Evolutionary conservation across 2,329 filamentous ascomycete species (phyloP).

Genomic region (Diaporthe longicolla): DNA sequence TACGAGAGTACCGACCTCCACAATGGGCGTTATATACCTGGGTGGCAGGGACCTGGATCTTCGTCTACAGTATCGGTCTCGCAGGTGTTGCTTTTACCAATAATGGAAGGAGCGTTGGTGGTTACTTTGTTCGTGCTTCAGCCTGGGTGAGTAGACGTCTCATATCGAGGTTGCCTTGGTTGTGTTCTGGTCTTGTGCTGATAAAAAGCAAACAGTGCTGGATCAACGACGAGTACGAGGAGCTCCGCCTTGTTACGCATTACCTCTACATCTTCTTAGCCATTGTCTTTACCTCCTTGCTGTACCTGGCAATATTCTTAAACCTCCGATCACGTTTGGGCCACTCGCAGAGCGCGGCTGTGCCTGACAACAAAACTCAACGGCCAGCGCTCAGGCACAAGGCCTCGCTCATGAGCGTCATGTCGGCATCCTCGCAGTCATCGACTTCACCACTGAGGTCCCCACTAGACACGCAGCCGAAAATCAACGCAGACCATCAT

Average conservation of each 20-base stretch:
- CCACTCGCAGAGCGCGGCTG: background rate
- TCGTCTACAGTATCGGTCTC: slow-evolving; percentile 62
- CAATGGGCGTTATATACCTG: slow-evolving; percentile 58
- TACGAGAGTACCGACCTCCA: slow-evolving; percentile 62
- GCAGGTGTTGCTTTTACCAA: slow-evolving; percentile 52
- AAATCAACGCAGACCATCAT: slow-evolving; percentile 46
- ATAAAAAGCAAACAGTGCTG: slow-evolving; percentile 64
- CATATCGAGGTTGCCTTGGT: background rate
- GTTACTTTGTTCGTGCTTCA: slow-evolving; percentile 66
- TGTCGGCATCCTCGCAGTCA: background rate
- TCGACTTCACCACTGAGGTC: background rate
- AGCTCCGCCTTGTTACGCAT: slow-evolving; percentile 70
- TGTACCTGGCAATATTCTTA: slow-evolving; percentile 56
- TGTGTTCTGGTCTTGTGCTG: background rate
- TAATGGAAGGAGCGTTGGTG: slow-evolving; percentile 48
- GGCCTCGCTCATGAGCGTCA: slow-evolving; percentile 23
- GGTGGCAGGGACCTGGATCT: slow-evolving; percentile 63
- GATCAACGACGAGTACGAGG: slow-evolving; percentile 67
- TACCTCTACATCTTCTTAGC: slow-evolving; percentile 73
- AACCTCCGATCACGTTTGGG: slow-evolving; percentile 48
- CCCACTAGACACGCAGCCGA: background rate
- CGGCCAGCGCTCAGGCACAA: slow-evolving; percentile 28
- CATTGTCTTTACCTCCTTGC: slow-evolving; percentile 51
- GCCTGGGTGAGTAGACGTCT: slow-evolving; percentile 61
- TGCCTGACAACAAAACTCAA: background rate